Evolutionary conservation across 2,329 filamentous ascomycete species (phyloP).

Genomic region (Pseudocercospora musae): DNA sequence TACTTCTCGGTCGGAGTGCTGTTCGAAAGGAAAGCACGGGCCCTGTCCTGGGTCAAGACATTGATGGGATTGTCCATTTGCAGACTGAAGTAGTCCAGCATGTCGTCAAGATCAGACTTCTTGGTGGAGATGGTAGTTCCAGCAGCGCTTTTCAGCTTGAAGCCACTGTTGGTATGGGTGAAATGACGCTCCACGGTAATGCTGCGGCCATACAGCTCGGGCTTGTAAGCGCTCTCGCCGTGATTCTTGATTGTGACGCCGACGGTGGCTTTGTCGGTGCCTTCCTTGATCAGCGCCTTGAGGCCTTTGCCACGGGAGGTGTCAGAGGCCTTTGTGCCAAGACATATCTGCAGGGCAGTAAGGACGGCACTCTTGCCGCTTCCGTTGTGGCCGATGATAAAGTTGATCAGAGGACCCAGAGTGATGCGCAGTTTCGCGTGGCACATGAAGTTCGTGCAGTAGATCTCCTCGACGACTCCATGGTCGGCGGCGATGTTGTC

Average conservation of each 20-base stretch:
- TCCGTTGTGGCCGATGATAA: slow-evolving; percentile 95
- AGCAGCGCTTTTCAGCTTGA: slow-evolving; percentile 76
- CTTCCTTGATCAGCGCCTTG: slow-evolving; percentile 88
- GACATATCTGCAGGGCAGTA: slow-evolving; percentile 85
- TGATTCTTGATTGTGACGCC: slow-evolving; percentile 87
- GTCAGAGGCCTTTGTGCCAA: slow-evolving; percentile 89
- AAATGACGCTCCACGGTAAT: slow-evolving; percentile 94
- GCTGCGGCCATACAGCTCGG: slow-evolving; percentile 74
- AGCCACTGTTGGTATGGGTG: slow-evolving; percentile 68
- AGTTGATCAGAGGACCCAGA: slow-evolving; percentile 94
- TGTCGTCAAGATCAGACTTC: slow-evolving; percentile 83
- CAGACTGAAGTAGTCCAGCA: slow-evolving; percentile 86
- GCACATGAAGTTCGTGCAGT: slow-evolving; percentile 94
- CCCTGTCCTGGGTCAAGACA: slow-evolving; percentile 91
- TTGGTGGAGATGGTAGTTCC: slow-evolving; percentile 74
- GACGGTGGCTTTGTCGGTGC: slow-evolving; percentile 69
- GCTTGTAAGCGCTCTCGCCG: slow-evolving; percentile 78
- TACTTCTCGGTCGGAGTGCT: slow-evolving; percentile 84
- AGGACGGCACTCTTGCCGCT: slow-evolving; percentile 96
- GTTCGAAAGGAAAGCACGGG: slow-evolving; percentile 84
- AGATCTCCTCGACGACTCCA: slow-evolving; percentile 83
- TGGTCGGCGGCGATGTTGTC: slow-evolving; percentile 75
- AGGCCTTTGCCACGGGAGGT: slow-evolving; percentile 90
- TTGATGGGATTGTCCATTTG: slow-evolving; percentile 98
- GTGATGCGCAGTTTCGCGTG: slow-evolving; percentile 76